A percentile compares a stretch with the other conserved stretches of the same genome.
Evolutionary conservation across 2,329 filamentous ascomycete genomes (phyloP).

Genomic region (Lachnellula occidentalis): DNA sequence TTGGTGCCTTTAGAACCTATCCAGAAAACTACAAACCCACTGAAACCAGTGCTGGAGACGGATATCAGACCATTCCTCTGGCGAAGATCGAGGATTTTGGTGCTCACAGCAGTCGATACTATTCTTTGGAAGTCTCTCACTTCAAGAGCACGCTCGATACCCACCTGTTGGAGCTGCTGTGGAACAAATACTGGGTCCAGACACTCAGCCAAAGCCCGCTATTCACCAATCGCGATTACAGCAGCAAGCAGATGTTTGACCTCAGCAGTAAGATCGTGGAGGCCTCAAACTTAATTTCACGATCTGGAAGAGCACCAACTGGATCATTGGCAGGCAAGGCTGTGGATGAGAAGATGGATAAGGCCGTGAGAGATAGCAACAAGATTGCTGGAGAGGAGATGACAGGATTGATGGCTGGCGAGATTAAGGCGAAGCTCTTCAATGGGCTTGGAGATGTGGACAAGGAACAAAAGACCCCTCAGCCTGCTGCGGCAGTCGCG

Average conservation of each 20-base stretch:
- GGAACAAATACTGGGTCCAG: conserved; percentile 99
- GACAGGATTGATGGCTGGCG: conserved; percentile 35
- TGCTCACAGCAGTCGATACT: conserved; percentile 85
- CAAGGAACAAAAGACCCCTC: background rate
- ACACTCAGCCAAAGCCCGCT: conserved; percentile 88
- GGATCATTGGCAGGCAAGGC: conserved; percentile 14
- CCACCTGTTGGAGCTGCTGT: conserved; percentile 79
- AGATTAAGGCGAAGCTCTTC: conserved; percentile 48
- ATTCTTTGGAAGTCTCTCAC: conserved; percentile 83
- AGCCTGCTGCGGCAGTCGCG: background rate
- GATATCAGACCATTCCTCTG: conserved; percentile 76
- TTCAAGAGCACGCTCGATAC: conserved; percentile 91
- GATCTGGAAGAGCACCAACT: conserved; percentile 30
- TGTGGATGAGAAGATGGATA: conserved; percentile 45
- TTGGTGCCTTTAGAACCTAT: conserved; percentile 92
- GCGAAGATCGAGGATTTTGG: conserved; percentile 95
- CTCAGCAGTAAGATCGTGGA: conserved; percentile 76
- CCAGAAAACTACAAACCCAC: conserved; percentile 65
- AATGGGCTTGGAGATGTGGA: conserved; percentile 26
- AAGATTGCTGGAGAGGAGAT: conserved; percentile 51
- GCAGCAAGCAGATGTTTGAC: conserved; percentile 87
- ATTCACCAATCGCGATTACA: conserved; percentile 88
- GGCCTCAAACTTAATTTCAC: conserved; percentile 41
- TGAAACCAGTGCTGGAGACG: conserved; percentile 43
- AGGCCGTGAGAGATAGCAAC: conserved; percentile 50